Evolutionary conservation across 306 rosid genomes (phyloP).

Genomic region (Quercus bicolor): DNA sequence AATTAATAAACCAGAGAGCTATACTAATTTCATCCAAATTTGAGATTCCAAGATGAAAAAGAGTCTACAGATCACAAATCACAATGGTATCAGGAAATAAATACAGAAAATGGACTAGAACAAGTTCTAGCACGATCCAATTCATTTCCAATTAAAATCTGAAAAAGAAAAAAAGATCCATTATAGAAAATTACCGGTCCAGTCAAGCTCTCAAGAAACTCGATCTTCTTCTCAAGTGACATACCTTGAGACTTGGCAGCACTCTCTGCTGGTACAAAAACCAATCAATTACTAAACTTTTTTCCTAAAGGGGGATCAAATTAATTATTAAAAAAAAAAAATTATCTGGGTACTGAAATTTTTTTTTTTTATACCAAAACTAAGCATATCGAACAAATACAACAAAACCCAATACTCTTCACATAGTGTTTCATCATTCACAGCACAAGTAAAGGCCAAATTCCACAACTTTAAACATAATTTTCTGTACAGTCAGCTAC

Average conservation of each 20-base stretch:
- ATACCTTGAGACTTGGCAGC: constrained; percentile 41
- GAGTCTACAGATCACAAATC: not conserved
- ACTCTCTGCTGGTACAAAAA: constrained; percentile 42
- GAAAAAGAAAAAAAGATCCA: not conserved
- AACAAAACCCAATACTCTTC: not conserved
- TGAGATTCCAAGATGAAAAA: not conserved
- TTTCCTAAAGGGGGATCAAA: not conserved
- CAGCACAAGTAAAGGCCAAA: not conserved
- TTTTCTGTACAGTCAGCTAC: not conserved
- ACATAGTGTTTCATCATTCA: not conserved
- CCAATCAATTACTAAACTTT: constrained; percentile 8
- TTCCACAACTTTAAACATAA: not conserved
- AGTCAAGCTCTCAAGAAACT: constrained; percentile 65
- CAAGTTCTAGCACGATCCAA: not conserved
- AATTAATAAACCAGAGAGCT: not conserved
- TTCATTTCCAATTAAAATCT: not conserved
- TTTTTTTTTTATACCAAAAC: not conserved
- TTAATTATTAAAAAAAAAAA: not conserved
- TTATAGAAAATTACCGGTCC: constrained; percentile 53
- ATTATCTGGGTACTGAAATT: not conserved
- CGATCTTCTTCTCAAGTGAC: constrained; percentile 88
- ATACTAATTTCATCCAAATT: not conserved
- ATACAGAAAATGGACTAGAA: not conserved
- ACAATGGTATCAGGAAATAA: not conserved
- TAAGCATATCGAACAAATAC: not conserved